Evolutionary conservation across 805 yeast genomes (phyloP).

Genomic region (Candida gorgasii): DNA sequence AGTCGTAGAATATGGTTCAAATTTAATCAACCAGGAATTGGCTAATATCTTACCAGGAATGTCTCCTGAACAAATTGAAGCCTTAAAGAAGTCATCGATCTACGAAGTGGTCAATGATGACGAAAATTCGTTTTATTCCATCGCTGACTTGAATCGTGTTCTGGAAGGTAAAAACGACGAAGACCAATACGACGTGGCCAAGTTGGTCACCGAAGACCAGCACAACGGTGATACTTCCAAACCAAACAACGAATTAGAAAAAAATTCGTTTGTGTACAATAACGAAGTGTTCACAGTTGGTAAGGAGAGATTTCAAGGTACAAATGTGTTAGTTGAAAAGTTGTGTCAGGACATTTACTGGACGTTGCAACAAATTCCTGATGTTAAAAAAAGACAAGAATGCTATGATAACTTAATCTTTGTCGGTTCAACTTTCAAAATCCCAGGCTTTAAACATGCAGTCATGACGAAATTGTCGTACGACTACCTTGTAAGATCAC

Average conservation of each 20-base stretch:
- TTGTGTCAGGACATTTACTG: constrained; percentile 57
- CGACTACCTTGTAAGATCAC: constrained; percentile 50
- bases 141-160: constrained; percentile 45
- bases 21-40: constrained; percentile 57
- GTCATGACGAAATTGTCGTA: constrained; percentile 57
- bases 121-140: constrained; percentile 62
- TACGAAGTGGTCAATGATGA: constrained; percentile 78
- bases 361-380: constrained; percentile 59
- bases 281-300: constrained; percentile 67
- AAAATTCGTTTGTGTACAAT: constrained; percentile 67
- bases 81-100: constrained; percentile 69
- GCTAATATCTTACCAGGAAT: constrained; percentile 58
- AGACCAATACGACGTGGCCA: constrained; percentile 86
- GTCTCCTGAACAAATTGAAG: constrained; percentile 60
- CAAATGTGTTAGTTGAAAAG: constrained; percentile 54
- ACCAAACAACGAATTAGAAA: constrained; percentile 69
- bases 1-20: constrained; percentile 62
- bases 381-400: constrained; percentile 70
- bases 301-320: constrained; percentile 84
- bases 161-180: constrained; percentile 29
- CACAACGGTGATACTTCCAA: constrained; percentile 17
- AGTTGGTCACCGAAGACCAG: constrained; percentile 67
- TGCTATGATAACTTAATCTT: constrained; percentile 82
- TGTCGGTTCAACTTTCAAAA: constrained; percentile 74
- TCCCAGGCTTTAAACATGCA: constrained; percentile 76